These are phyloP conservation scores for Arabis hirsuta DNA, from an alignment of 345 rosid genomes.

Conservation along the genomic window DNA sequence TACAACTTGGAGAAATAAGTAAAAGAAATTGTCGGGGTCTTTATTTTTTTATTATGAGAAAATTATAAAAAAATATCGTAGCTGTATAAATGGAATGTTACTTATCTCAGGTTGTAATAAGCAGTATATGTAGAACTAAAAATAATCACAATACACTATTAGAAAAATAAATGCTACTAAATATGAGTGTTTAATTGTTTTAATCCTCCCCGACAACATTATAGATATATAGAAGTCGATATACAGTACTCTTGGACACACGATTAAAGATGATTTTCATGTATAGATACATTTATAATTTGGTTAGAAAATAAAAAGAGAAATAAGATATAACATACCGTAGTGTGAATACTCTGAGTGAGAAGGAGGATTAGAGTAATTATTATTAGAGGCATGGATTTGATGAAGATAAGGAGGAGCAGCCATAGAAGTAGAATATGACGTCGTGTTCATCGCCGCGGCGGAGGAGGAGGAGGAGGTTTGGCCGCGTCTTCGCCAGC, in stretches of 20 bases:
- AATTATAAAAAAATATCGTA: neutral
- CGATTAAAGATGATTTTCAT: neutral
- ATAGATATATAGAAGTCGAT: neutral
- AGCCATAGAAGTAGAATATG: constrained; percentile 21
- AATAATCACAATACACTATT: neutral
- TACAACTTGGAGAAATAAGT: constrained; percentile 27
- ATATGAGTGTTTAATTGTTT: constrained; percentile 19
- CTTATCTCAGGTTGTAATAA: constrained; percentile 22
- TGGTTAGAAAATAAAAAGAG: neutral
- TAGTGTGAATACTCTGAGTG: constrained; percentile 37
- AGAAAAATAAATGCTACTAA: neutral
- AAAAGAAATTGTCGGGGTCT: constrained; percentile 27
- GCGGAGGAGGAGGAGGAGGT: constrained; percentile 15
- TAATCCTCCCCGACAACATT: constrained; percentile 28
- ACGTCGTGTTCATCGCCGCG: constrained; percentile 6
- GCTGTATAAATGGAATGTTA: constrained; percentile 32
- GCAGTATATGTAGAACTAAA: constrained; percentile 5
- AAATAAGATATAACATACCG: constrained; percentile 25
- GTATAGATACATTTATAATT: neutral
- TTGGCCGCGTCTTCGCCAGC: constrained; percentile 64
- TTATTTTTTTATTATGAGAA: neutral
- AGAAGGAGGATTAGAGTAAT: constrained; percentile 37
- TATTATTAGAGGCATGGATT: constrained; percentile 3
- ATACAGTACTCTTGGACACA: constrained; percentile 4
- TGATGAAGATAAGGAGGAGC: constrained; percentile 32